Base-by-base conservation (phyloP, 1,284 basidiomycete genomes). In the Microbotryum intermedium region DNA sequence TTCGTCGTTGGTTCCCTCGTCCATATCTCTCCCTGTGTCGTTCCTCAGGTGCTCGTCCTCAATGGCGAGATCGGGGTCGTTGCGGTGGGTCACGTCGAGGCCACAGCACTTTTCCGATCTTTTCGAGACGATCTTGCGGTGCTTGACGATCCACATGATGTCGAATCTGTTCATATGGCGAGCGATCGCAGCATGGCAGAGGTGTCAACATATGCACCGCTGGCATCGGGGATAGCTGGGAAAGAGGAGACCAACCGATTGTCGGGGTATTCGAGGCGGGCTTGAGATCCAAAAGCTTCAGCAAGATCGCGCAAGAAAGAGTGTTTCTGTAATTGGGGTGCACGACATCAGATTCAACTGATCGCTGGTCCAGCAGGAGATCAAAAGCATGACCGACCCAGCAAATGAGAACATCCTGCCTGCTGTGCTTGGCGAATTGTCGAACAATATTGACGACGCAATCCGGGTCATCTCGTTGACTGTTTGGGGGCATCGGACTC, bases 401-500 rank as follows among this genome's bases (percentile, higher is more conserved):
- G 59, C 70, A 71, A 30, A 71, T 67, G 2, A 70, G 56, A n/a
- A 71, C 55, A 30, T 70, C 67, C 52, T 52, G 62, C 1, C 61
- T 55, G n/a, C 63, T 64, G 3, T 8, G 23, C 25, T 54, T 52
- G 7, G 63, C 68, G n/a, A 71, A 73, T 28, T 57, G 53, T n/a
- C 58, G 48, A 13, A 74, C 67, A 34, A 65, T 58, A 13, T 57
- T 43, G 11, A 58, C 52, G 2, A 72, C 74, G 57, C 74, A 74
- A 47, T 65, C 54, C 13, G 65, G 50, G 42, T 75, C 74, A 45
- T 73, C 70, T 28, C 70, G 65, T 28, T 73, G 68, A 21, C 18
- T 51, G 26, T 42, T 11, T 49, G 45, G 45, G 30, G 1, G 11
- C 20, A 16, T 25, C 26, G 4, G n/a, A 20, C 23, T 20, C 50